phyloP scores from a whole-genome alignment of 768 basidiomycete genomes.

The Rhodotorula kratochvilovae region DNA sequence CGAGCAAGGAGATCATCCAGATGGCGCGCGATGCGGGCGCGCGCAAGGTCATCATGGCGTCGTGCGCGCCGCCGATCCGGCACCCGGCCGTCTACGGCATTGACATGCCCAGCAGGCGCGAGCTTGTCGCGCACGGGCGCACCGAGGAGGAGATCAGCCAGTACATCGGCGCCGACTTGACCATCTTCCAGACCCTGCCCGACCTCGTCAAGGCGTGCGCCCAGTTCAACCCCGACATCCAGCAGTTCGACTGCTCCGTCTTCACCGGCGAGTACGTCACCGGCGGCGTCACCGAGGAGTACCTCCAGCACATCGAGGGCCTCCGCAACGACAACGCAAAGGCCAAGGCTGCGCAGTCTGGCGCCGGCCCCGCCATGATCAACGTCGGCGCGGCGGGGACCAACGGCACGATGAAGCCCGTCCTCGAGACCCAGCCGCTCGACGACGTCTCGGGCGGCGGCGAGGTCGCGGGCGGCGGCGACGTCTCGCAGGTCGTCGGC shows the following conservation, averaged over 20 bases:
- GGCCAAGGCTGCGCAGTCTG: constrained; percentile 48
- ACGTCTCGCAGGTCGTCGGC: constrained; percentile 21
- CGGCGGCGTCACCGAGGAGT: constrained; percentile 78
- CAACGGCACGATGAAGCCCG: neutral
- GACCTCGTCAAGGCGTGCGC: constrained; percentile 82
- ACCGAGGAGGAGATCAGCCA: constrained; percentile 65
- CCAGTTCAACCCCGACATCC: constrained; percentile 67
- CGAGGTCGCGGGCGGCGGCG: constrained; percentile 33
- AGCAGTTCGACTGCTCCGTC: constrained; percentile 88
- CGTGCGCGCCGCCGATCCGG: constrained; percentile 93
- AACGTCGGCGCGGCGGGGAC: constrained; percentile 6
- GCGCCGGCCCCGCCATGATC: constrained; percentile 3
- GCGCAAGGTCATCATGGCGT: constrained; percentile 89
- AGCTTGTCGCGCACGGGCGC: constrained; percentile 81
- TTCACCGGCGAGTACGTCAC: constrained; percentile 97
- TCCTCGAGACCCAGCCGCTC: constrained; percentile 20
- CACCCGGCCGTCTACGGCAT: constrained; percentile 97
- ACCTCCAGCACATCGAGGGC: constrained; percentile 68
- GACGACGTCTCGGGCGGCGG: constrained; percentile 25
- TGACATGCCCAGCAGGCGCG: constrained; percentile 94
- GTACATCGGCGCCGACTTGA: constrained; percentile 87
- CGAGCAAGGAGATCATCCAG: constrained; percentile 95
- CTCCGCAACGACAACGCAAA: constrained; percentile 78
- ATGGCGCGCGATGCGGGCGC: constrained; percentile 99
- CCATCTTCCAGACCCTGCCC: constrained; percentile 87